Conservation (phyloP, 495 filamentous ascomycete genomes). For the Penicillium coprophilum region DNA sequence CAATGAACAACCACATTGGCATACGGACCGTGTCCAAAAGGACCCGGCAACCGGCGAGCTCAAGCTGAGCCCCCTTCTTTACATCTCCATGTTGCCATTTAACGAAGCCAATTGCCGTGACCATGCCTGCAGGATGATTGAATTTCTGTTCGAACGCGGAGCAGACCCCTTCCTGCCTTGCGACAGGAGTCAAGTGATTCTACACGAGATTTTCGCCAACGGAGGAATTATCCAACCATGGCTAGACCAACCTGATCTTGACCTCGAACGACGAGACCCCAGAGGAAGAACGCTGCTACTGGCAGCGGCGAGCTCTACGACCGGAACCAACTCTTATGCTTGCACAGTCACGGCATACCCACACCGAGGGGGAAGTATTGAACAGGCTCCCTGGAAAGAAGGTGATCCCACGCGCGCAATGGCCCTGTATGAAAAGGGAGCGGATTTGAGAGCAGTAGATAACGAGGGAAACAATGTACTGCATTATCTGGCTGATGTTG, state of each 20-base stretch:
- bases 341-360: conserved; percentile 10
- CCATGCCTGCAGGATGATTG: conserved; percentile 16
- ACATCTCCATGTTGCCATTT: conserved; percentile 21
- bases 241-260: conserved; percentile 17
- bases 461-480: conserved; percentile 25
- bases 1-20: conserved; percentile 16
- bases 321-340: conserved; percentile 16
- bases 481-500: conserved; percentile 19
- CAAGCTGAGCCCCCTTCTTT: conserved; percentile 17
- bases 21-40: conserved; percentile 14
- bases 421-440: conserved; percentile 25
- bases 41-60: not conserved
- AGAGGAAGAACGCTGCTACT: conserved; percentile 25
- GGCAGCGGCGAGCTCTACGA: conserved; percentile 14
- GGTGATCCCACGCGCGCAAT: conserved; percentile 23
- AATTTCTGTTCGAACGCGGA: conserved; percentile 13
- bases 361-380: conserved; percentile 1
- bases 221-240: conserved; percentile 25
- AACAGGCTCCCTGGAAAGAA: conserved; percentile 8
- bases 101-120: conserved; percentile 22
- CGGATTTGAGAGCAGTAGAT: conserved; percentile 24
- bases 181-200: conserved; percentile 8
- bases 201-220: conserved; percentile 19
- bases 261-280: conserved; percentile 22
- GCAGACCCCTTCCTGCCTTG: conserved; percentile 19